Conservation (phyloP, 805 yeast species). For the Ogataea polymorpha region DNA sequence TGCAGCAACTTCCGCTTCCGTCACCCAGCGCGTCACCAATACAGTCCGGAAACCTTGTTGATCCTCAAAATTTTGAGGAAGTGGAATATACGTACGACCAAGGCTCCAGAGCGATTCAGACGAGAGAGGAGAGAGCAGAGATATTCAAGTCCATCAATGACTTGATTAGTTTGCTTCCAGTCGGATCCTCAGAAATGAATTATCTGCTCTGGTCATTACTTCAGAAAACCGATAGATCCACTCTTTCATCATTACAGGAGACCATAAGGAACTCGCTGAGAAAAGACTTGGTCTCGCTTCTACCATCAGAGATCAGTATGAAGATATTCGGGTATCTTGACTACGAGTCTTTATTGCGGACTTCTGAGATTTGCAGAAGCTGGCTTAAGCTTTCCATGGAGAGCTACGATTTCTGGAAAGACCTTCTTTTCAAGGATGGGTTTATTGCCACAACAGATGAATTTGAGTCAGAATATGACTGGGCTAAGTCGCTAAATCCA, state of each 20-base stretch:
- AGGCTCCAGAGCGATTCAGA: background rate
- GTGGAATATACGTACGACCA: slow-evolving; percentile 21
- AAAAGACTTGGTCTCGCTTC: slow-evolving; percentile 64
- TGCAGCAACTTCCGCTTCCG: slow-evolving; percentile 55
- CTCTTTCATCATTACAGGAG: slow-evolving; percentile 58
- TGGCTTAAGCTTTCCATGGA: slow-evolving; percentile 70
- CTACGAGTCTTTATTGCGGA: slow-evolving; percentile 54
- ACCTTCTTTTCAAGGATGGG: slow-evolving; percentile 58
- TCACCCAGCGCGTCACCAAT: slow-evolving; percentile 66
- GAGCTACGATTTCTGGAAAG: slow-evolving; percentile 67
- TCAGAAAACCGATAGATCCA: slow-evolving; percentile 53
- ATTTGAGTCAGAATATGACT: slow-evolving; percentile 35
- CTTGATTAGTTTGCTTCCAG: slow-evolving; percentile 38
- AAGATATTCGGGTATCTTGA: slow-evolving; percentile 66
- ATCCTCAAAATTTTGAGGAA: slow-evolving; percentile 9
- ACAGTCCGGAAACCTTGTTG: slow-evolving; percentile 31
- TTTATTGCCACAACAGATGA: slow-evolving; percentile 46
- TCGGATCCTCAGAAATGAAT: slow-evolving; percentile 48
- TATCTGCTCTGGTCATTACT: slow-evolving; percentile 46
- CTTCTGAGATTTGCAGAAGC: slow-evolving; percentile 59
- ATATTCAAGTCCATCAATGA: slow-evolving; percentile 37
- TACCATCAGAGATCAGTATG: slow-evolving; percentile 75
- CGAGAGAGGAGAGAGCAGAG: slow-evolving; percentile 22
- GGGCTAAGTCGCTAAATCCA: slow-evolving; percentile 13
- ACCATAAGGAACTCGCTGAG: slow-evolving; percentile 53